Base-by-base conservation (phyloP, 73 alveolate species). In the Paramecium primaurelia region DNA sequence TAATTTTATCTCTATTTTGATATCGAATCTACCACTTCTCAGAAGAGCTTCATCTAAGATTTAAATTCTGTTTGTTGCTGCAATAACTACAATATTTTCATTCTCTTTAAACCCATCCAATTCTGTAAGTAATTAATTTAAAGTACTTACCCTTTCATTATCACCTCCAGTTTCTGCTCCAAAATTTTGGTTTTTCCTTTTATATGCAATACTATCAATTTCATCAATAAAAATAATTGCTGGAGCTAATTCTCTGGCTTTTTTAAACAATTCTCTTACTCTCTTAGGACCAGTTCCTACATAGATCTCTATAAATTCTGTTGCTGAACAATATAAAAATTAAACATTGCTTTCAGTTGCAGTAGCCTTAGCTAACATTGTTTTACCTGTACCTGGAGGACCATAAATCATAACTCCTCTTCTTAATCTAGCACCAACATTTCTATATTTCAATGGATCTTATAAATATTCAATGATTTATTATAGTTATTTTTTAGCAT, bases 251-350 rank as follows among this genome's bases (percentile, higher is more conserved):
- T 92, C 89, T 92, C 98, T 95, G 8, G 99, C 99, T 89, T 93
- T 86, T 34, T 86, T 73, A 59, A 97, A 97, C 5, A 97, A 59
- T 51, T 97, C 99, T 90, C 99, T 95, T 6, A 97, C 96, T 83
- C 99, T 93, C 91, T 96, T 95, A 59, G 99, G 98, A 3, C 99
- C 99, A 54, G 96, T 95, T 16, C 99, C 99, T 37, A 97, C 99
- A 92, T 93, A 97, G 86, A 96, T 96, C 92, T 97, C 99, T 10
- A 97, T 96, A 77, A 97, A 97, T 93, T 97, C 99, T 9, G 98
- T 94, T 8, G 98, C 99, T 16, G 97, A 91, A 32, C 95, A 91
- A 37, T 86, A 95, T 6, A 97, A 80, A 58, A 97, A 97, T 44
- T 89, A 88, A 0, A 95, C 95, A 6, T 96, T 96, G 42, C 98